phyloP scores from a whole-genome alignment of 2,329 filamentous ascomycete genomes.

The Simplicillium aogashimaense region DNA sequence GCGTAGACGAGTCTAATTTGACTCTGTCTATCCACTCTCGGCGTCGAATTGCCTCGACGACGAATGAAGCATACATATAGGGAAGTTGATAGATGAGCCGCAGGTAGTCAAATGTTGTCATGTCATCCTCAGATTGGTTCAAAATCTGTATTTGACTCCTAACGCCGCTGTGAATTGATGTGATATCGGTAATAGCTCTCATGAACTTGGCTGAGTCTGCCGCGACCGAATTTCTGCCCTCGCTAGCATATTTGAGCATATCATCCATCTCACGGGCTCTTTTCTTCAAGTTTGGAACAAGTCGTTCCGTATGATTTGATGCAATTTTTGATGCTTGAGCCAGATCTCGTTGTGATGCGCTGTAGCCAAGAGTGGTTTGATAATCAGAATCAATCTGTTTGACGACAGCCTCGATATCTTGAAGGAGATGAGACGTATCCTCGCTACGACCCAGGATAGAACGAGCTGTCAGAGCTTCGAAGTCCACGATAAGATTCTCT shows the following conservation, averaged over 20 bases:
- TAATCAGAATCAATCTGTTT: slow-evolving; percentile 84
- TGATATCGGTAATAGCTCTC: slow-evolving; percentile 72
- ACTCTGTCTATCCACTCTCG: slow-evolving; percentile 91
- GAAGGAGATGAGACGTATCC: slow-evolving; percentile 59
- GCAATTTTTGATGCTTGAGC: slow-evolving; percentile 55
- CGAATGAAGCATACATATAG: slow-evolving; percentile 79
- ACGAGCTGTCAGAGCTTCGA: slow-evolving; percentile 47
- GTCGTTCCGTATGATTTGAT: slow-evolving; percentile 50
- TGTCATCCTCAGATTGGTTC: slow-evolving; percentile 63
- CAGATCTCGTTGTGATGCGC: slow-evolving; percentile 50
- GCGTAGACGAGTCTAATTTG: slow-evolving; percentile 71
- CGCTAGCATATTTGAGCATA: slow-evolving; percentile 46
- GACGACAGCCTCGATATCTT: slow-evolving; percentile 77
- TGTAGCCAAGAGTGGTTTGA: slow-evolving; percentile 62
- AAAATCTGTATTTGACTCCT: slow-evolving; percentile 64
- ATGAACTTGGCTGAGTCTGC: slow-evolving; percentile 62
- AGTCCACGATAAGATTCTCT: slow-evolving; percentile 49
- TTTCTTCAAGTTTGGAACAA: slow-evolving; percentile 48
- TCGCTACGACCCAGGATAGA: slow-evolving; percentile 47
- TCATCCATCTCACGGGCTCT: slow-evolving; percentile 51
- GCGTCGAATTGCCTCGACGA: slow-evolving; percentile 76
- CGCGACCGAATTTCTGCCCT: slow-evolving; percentile 59
- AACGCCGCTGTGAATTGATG: slow-evolving; percentile 61
- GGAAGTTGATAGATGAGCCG: slow-evolving; percentile 75
- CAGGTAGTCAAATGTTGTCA: slow-evolving; percentile 72